Evolutionary conservation across 345 rosid species (phyloP), one percentile per base, ranked within the genome.

Genomic region (Brassica cretica): DNA sequence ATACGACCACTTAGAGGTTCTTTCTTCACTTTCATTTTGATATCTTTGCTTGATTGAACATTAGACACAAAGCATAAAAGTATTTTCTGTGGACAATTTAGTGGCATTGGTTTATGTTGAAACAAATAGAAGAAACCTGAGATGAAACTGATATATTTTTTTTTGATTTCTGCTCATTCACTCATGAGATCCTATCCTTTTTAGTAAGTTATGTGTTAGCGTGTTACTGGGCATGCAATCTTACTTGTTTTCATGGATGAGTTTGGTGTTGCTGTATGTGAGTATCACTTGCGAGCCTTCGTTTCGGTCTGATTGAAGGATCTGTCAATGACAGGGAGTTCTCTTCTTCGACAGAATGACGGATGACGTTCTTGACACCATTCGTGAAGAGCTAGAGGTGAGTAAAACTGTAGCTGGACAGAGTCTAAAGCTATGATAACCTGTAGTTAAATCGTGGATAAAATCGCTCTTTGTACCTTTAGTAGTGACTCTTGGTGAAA

Each of bases 281-380:
- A 39, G n/a, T 68, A 73, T 64, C 66, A 70, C 16, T 55, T 29
- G 37, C 64, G 46, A 70, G 39, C 4, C 41, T 64, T 75, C 2
- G 2, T 75, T 59, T 11, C 2, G 12, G 37, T 71, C 68, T 71
- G 78, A 74, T 35, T 46, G 74, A 44, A 33, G n/a, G 27, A 68
- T 27, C 78, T 73, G 25, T 78, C 64, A 71, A 80, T 75, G 53
- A 70, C 91, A 94, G 97, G 97, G 98, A 32, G 72, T 88, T 86
- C 85, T 94, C 82, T 94, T 92, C 86, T 90, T 89, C 24, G 98
- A 91, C 78, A 88, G 88, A 88, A 92, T 92, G 97, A 84, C 90
- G 11, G 93, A 86, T 37, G 89, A 88, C 66, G 95, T 94, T 85
- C 87, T 94, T 74, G 91, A 90, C 66, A 75, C 79, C 68, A 90